Conservation (phyloP, 129 eudicot genomes). For the Oenanthe sinensis region DNA sequence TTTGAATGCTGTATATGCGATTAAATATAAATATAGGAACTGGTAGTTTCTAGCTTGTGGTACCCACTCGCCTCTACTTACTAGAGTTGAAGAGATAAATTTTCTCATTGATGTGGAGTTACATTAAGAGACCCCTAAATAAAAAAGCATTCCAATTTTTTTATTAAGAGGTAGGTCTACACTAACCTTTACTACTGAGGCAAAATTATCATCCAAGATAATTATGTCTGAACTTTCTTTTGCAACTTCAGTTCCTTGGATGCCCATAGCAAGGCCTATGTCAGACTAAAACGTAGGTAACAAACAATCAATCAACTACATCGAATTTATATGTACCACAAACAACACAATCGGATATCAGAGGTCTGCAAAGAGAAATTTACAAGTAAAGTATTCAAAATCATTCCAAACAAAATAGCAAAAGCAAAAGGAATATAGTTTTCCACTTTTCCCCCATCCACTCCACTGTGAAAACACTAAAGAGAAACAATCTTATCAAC, state of each 20-base stretch:
- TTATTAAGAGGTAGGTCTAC: conserved; percentile 2
- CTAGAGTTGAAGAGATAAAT: background rate
- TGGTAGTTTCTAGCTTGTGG: background rate
- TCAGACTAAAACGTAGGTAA: conserved; percentile 48
- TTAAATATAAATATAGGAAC: background rate
- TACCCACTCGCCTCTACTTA: background rate
- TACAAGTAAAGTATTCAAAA: background rate
- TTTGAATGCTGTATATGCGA: background rate
- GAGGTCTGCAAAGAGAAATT: background rate
- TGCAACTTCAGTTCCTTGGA: conserved; percentile 98
- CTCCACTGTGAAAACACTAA: background rate
- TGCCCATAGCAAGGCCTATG: conserved; percentile 96
- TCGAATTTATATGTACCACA: background rate
- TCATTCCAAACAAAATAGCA: background rate
- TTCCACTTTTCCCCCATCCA: background rate
- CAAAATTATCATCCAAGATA: conserved; percentile 83
- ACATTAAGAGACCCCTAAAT: background rate
- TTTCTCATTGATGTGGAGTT: background rate
- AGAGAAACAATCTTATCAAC: background rate
- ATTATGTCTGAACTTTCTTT: conserved; percentile 96
- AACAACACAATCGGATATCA: background rate
- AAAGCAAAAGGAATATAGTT: background rate
- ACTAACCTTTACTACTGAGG: conserved; percentile 95
- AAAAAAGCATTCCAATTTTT: conserved; percentile 1
- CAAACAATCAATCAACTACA: background rate